Base-by-base conservation (phyloP, 192 early-diverging fungal genomes). In the Mortierella claussenii region DNA sequence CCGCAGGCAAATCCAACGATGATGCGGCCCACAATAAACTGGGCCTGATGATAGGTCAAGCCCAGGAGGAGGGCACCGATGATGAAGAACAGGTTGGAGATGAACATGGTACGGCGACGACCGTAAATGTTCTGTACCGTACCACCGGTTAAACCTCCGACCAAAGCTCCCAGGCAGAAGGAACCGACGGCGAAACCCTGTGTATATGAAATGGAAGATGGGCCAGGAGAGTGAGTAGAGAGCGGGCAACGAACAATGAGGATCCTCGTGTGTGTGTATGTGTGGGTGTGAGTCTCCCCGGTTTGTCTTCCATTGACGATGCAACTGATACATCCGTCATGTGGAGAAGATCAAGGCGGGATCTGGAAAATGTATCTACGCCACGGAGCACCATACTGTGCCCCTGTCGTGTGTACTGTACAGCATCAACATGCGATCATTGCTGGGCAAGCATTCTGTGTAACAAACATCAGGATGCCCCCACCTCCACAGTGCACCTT, bases 1-100 rank as follows among this genome's bases (percentile, higher is more conserved):
- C 95, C 95, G 18, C 91, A 89, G 2, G 85, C 89, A 62, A 93
- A 73, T 37, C 95, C 95, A 17, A 86, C 83, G 33, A 92, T 47
- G 34, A 94, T 75, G 51, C 95, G 91, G 7, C 93, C 95, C 60
- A 89, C 70, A 66, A 86, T 85, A 54, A 94, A 89, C 78, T 89
- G 88, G 13, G 83, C 68, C 12, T 87, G 67, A 12, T 83, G 82
- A 2, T 84, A 81, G 27, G 90, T 88, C 36, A 89, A 76, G 17
- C 85, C 85, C 20, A 95, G 78, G 3, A 92, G 71, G 27, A 92
- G 49, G 10, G 83, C 84, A 5, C 93, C 91, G 32, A 89, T 40
- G 0, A 94, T 82, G 65, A 88, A 93, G 40, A 82, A 76, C 42
- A 92, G 69, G 53, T 91, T 94, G 78, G 83, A 87, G 79, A 85